These are phyloP conservation scores for Penicillium psychrofluorescens DNA, from an alignment of 495 filamentous ascomycete genomes.

Conservation along the genomic window DNA sequence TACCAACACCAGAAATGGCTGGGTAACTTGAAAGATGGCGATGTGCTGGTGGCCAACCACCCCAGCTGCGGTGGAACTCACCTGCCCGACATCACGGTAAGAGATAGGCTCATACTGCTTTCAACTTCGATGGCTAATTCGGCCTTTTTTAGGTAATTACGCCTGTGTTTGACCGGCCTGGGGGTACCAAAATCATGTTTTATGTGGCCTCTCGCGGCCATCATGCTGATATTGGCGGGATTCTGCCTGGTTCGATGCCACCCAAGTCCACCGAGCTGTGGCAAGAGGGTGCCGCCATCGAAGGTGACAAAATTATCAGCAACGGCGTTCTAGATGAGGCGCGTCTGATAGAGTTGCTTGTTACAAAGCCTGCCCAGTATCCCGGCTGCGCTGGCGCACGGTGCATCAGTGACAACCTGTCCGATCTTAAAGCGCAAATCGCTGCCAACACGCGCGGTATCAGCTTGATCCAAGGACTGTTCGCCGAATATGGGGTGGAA, in stretches of 20 bases:
- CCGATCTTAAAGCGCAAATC: constrained; percentile 92
- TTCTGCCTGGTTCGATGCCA: constrained; percentile 93
- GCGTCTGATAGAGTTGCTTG: constrained; percentile 75
- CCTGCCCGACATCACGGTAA: constrained; percentile 87
- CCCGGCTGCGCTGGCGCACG: constrained; percentile 84
- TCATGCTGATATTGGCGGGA: constrained; percentile 95
- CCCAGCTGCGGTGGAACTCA: constrained; percentile 88
- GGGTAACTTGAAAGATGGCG: constrained; percentile 79
- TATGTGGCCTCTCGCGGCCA: constrained; percentile 94
- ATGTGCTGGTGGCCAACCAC: constrained; percentile 94
- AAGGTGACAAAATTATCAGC: constrained; percentile 87
- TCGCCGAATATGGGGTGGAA: constrained; percentile 82
- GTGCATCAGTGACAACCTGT: constrained; percentile 89
- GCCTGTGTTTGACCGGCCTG: constrained; percentile 65
- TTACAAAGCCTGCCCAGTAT: constrained; percentile 75
- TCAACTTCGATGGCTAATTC: not conserved
- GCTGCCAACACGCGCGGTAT: constrained; percentile 97
- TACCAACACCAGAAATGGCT: constrained; percentile 90
- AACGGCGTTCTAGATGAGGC: constrained; percentile 86
- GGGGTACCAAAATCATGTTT: constrained; percentile 83
- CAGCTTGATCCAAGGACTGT: constrained; percentile 74
- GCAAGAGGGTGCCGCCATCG: constrained; percentile 92
- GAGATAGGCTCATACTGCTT: not conserved
- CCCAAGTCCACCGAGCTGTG: constrained; percentile 87
- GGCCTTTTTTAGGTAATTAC: constrained; percentile 47